Evolutionary conservation across 331 rosid genomes (phyloP).

Genomic region (Quercus lobata): DNA sequence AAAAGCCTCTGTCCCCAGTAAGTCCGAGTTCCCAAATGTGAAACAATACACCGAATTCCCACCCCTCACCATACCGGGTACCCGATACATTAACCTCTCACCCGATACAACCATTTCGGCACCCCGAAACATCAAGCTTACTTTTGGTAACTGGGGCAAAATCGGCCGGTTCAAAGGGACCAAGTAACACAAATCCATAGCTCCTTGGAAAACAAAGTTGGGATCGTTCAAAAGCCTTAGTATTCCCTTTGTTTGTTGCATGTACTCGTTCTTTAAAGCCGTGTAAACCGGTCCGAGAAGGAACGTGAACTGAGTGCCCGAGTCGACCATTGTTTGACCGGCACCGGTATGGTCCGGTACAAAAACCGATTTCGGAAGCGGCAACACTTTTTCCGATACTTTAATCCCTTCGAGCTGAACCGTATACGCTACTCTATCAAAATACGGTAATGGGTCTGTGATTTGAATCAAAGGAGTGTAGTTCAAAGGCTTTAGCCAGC

Average conservation of each 20-base stretch:
- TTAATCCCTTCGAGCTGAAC: constrained; percentile 66
- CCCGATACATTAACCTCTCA: constrained; percentile 55
- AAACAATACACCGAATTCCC: constrained; percentile 57
- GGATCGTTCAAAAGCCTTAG: constrained; percentile 32
- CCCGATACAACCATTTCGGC: constrained; percentile 65
- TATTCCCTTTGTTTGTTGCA: constrained; percentile 40
- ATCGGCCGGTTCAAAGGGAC: constrained; percentile 13
- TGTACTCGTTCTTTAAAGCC: constrained; percentile 52
- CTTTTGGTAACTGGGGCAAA: constrained; percentile 38
- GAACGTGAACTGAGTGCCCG: constrained; percentile 83
- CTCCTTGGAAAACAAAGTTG: constrained; percentile 65
- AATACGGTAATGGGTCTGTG: constrained; percentile 55
- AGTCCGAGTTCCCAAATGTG: constrained; percentile 75
- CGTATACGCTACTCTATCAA: constrained; percentile 71
- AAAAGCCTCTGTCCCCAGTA: constrained; percentile 61
- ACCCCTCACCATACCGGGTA: constrained; percentile 46
- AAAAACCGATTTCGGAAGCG: constrained; percentile 45
- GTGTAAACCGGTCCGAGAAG: constrained; percentile 76
- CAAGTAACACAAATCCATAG: constrained; percentile 66
- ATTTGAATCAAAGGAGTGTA: constrained; percentile 58
- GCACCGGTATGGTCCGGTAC: constrained; percentile 86
- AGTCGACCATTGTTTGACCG: constrained; percentile 84
- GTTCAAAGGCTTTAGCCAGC: constrained; percentile 49
- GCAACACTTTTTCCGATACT: constrained; percentile 37
- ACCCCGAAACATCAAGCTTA: constrained; percentile 55